phyloP scores from a whole-genome alignment of 176 grass and related monocot genomes.

The Ensete ventricosum region DNA sequence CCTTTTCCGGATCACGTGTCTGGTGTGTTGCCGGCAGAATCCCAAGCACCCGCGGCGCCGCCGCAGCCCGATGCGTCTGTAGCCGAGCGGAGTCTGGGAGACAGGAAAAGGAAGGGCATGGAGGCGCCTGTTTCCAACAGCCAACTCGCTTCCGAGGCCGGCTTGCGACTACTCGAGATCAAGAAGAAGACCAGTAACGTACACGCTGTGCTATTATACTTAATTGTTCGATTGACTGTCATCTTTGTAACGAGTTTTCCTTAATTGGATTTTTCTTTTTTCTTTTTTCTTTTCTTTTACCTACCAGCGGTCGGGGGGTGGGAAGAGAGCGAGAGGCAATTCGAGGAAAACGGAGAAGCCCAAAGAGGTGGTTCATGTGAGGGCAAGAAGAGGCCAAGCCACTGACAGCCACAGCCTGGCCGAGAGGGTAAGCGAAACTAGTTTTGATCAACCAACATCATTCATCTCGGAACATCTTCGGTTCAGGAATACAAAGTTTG shows the following conservation, averaged over 20 bases:
- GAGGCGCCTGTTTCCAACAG: background rate
- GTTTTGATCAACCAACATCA: too few relatives aligned
- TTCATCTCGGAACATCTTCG: too few relatives aligned
- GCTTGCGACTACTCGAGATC: background rate
- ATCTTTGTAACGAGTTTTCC: too few relatives aligned
- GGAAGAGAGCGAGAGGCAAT: constrained; percentile 12
- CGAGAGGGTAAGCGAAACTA: constrained; percentile 19
- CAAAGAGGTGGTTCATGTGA: constrained; percentile 28
- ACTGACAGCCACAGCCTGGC: constrained; percentile 30
- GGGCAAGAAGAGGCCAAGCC: constrained; percentile 24
- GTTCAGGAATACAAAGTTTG: too few relatives aligned
- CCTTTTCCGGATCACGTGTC: background rate
- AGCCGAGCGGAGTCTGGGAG: background rate
- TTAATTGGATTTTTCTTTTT: too few relatives aligned
- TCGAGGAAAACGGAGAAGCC: constrained; percentile 18
- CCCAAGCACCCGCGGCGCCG: background rate
- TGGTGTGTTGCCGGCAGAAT: background rate
- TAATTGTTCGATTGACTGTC: too few relatives aligned
- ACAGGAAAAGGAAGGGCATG: background rate
- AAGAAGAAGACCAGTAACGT: background rate
- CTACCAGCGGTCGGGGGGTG: background rate
- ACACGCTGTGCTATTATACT: background rate
- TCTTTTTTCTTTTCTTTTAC: too few relatives aligned
- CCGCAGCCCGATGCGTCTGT: background rate
- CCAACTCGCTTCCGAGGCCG: background rate